These are phyloP conservation scores for Mycena sanguinolenta DNA, from an alignment of 768 basidiomycete species.

Conservation along the genomic window DNA sequence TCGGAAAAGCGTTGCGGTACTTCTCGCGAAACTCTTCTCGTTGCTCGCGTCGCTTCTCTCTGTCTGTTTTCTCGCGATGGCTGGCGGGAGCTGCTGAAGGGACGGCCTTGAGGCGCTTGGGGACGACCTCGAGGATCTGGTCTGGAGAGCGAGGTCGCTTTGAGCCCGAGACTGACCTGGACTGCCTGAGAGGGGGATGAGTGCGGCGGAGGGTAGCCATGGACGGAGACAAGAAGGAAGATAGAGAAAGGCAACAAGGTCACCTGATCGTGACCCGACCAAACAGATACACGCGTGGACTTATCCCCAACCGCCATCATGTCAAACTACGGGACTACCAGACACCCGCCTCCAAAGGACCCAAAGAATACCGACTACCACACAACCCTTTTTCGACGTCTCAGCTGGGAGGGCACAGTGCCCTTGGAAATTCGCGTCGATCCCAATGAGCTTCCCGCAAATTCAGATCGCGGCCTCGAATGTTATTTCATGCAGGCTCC, in stretches of 20 bases:
- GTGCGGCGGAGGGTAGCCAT: slow-evolving; percentile 66
- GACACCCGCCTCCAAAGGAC: slow-evolving; percentile 58
- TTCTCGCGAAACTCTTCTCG: slow-evolving; percentile 84
- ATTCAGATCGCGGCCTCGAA: slow-evolving; percentile 90
- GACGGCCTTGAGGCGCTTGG: slow-evolving; percentile 62
- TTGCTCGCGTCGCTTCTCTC: slow-evolving; percentile 61
- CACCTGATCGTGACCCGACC: slow-evolving; percentile 10
- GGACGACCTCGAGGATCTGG: slow-evolving; percentile 48
- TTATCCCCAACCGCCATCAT: slow-evolving; percentile 45
- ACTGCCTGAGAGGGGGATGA: slow-evolving; percentile 56
- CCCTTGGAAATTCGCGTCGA: slow-evolving; percentile 92
- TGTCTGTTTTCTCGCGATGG: slow-evolving; percentile 49
- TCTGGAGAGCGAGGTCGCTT: slow-evolving; percentile 70
- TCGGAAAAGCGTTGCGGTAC: slow-evolving; percentile 88
- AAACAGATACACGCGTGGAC: background rate
- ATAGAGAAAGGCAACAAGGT: background rate
- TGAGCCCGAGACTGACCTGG: slow-evolving; percentile 45
- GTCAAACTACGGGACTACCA: slow-evolving; percentile 67
- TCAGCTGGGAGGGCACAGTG: slow-evolving; percentile 93
- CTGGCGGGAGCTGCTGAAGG: slow-evolving; percentile 26
- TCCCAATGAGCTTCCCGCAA: slow-evolving; percentile 89
- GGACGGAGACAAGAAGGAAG: slow-evolving; percentile 40
- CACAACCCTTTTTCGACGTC: slow-evolving; percentile 86
- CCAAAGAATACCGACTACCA: slow-evolving; percentile 61
- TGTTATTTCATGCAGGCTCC: slow-evolving; percentile 93